Conservation (phyloP, 148 eudicot species). For the Rhododendron ovatum region DNA sequence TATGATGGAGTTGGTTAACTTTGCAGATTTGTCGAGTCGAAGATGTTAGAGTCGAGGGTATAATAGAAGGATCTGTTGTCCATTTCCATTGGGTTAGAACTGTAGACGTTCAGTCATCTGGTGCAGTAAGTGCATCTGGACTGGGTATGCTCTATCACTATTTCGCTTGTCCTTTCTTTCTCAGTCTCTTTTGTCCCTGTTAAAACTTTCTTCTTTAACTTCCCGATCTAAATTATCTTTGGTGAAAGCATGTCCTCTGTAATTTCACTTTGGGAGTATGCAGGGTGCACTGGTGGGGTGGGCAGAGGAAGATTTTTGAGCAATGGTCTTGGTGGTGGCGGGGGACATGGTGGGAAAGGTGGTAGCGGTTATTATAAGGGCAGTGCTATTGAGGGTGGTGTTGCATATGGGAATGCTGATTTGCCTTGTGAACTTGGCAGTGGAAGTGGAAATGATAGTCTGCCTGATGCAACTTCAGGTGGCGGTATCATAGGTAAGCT, state of each 20-base stretch:
- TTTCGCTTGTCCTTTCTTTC: background rate
- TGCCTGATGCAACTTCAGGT: constrained; percentile 73
- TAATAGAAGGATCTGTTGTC: constrained; percentile 78
- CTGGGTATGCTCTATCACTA: constrained; percentile 49
- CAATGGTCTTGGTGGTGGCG: constrained; percentile 84
- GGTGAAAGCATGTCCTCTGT: background rate
- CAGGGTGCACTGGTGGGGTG: constrained; percentile 79
- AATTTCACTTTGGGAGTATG: constrained; percentile 15
- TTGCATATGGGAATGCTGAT: constrained; percentile 68
- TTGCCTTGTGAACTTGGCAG: constrained; percentile 98
- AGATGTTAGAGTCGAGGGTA: constrained; percentile 65
- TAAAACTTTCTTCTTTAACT: background rate
- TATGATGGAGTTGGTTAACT: constrained; percentile 21
- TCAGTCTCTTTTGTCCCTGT: background rate
- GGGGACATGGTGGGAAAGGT: constrained; percentile 95
- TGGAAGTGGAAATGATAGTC: constrained; percentile 83
- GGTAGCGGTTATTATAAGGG: constrained; percentile 76
- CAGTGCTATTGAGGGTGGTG: constrained; percentile 58
- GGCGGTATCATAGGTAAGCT: constrained; percentile 85
- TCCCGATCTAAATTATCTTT: background rate
- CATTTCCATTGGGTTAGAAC: constrained; percentile 89
- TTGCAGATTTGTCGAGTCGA: constrained; percentile 88
- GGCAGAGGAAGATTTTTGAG: constrained; percentile 73
- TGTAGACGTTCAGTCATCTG: constrained; percentile 51
- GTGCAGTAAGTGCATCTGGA: constrained; percentile 77